A percentile compares a stretch with the other conserved stretches of the same genome.
Evolutionary conservation across 768 basidiomycete genomes (phyloP).

Genomic region (Boletellus emodensis): DNA sequence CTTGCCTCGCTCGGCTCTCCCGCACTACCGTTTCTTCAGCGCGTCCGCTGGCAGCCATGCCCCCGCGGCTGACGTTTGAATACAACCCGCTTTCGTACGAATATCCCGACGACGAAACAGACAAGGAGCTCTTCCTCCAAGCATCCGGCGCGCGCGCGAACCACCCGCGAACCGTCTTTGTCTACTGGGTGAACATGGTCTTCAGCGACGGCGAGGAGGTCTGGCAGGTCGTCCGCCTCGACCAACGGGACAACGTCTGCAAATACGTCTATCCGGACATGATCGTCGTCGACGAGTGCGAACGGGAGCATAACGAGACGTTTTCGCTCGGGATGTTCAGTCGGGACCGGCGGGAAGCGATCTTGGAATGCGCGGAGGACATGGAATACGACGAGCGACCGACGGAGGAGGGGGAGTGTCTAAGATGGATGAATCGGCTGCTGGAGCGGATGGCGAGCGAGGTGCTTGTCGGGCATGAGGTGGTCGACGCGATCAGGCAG

Average conservation of each 20-base stretch:
- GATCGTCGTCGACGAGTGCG: slow-evolving; percentile 21
- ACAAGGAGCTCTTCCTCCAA: slow-evolving; percentile 25
- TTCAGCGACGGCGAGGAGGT: slow-evolving; percentile 23
- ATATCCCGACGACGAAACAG: slow-evolving; percentile 23
- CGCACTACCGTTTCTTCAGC: too few relatives aligned
- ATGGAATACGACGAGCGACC: slow-evolving; percentile 12
- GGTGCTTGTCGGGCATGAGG: slow-evolving; percentile 7
- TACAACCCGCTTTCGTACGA: slow-evolving; percentile 20
- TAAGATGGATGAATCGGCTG: slow-evolving; percentile 18
- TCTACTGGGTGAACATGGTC: slow-evolving; percentile 26
- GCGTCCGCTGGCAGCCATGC: slow-evolving; percentile 1
- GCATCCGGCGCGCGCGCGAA: slow-evolving; percentile 6
- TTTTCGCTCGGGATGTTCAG: slow-evolving; percentile 16
- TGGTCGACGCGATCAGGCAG: slow-evolving; percentile 11
- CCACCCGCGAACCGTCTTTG: slow-evolving; percentile 10
- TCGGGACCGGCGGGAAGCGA: slow-evolving; percentile 24
- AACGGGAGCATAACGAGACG: slow-evolving; percentile 7
- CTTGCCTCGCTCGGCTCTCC: not conserved
- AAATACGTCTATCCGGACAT: slow-evolving; percentile 28
- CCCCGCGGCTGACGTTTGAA: slow-evolving; percentile 14
- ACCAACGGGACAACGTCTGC: slow-evolving; percentile 6
- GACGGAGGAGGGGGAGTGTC: slow-evolving; percentile 5
- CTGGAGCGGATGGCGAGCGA: slow-evolving; percentile 15
- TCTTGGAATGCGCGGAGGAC: slow-evolving; percentile 27
- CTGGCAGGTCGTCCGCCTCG: slow-evolving; percentile 28